A percentile compares a stretch with the other conserved stretches of the same genome.
Conservation (phyloP, 257 asterid genomes). For the Asclepias syriaca region DNA sequence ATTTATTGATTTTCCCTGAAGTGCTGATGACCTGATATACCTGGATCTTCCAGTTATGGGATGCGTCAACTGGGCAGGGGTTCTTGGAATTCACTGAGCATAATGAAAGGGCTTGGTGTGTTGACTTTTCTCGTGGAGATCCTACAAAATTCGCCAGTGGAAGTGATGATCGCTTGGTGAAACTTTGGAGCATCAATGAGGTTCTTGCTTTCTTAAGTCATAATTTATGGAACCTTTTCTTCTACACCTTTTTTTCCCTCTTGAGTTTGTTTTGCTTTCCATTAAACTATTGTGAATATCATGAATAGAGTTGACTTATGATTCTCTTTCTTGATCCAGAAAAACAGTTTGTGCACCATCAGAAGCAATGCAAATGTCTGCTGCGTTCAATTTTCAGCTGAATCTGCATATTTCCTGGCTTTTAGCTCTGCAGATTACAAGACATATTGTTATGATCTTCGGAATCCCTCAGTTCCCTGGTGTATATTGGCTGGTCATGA, state of each 20-base stretch:
- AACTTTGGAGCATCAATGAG: conserved; percentile 86
- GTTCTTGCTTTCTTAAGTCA: conserved; percentile 31
- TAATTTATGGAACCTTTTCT: background rate
- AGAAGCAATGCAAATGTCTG: conserved; percentile 87
- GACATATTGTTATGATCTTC: conserved; percentile 88
- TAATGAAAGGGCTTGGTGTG: conserved; percentile 92
- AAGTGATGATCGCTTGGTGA: conserved; percentile 86
- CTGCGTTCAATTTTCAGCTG: conserved; percentile 79
- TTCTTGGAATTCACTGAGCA: conserved; percentile 62
- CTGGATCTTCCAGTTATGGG: conserved; percentile 76
- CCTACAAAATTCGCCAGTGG: conserved; percentile 89
- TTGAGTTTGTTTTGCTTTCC: background rate
- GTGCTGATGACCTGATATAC: conserved; percentile 16
- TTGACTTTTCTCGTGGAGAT: conserved; percentile 75
- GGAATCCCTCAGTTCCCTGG: conserved; percentile 72
- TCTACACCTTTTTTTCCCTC: background rate
- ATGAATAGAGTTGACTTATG: background rate
- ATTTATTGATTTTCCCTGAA: conserved; percentile 1
- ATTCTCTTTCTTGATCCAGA: conserved; percentile 49
- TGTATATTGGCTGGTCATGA: conserved; percentile 86
- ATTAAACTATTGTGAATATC: background rate
- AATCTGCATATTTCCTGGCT: conserved; percentile 64
- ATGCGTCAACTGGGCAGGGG: conserved; percentile 75
- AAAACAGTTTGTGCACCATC: conserved; percentile 77
- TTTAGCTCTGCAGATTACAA: conserved; percentile 85